Conservation (phyloP, 2,329 filamentous ascomycete genomes). For the Endocalyx cinctus region DNA sequence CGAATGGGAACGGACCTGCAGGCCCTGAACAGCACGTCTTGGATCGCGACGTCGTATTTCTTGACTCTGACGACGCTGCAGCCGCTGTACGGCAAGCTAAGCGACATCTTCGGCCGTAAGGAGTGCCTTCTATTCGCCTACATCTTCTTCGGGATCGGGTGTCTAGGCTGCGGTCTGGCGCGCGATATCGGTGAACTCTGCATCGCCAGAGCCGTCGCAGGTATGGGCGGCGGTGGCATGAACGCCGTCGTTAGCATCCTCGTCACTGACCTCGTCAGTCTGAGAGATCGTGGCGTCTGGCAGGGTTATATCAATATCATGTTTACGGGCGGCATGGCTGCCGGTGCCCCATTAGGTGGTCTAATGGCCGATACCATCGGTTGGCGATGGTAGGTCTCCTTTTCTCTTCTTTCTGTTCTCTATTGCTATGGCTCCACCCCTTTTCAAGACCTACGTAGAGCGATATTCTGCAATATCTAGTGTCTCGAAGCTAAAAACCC, state of each 20-base stretch:
- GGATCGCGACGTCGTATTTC: constrained; percentile 26
- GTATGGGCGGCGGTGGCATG: constrained; percentile 32
- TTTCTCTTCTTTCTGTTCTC: constrained; percentile 3
- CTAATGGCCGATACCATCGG: constrained; percentile 22
- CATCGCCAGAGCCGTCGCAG: constrained; percentile 27
- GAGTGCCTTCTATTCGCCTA: constrained; percentile 33
- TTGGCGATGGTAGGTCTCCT: constrained; percentile 39
- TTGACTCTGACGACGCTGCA: constrained; percentile 36
- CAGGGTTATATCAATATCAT: constrained; percentile 31
- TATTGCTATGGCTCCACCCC: constrained; percentile 1
- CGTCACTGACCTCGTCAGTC: constrained; percentile 44
- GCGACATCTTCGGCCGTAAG: constrained; percentile 45
- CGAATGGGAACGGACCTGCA: constrained; percentile 72
- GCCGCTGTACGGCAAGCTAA: constrained; percentile 42
- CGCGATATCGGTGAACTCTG: constrained; percentile 38
- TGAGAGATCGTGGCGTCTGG: constrained; percentile 41
- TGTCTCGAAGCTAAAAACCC: no score
- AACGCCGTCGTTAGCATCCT: constrained; percentile 42
- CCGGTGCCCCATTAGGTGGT: constrained; percentile 30
- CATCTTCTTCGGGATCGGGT: constrained; percentile 43
- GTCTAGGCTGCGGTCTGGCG: constrained; percentile 40
- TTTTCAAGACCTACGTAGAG: no score
- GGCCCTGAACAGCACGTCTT: constrained; percentile 65
- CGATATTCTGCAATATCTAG: no score
- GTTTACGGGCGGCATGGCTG: constrained; percentile 27